Evolutionary conservation across 2,329 filamentous ascomycete species (phyloP), one percentile per base, ranked within the genome.

Genomic region (Ophiostoma ulmi): DNA sequence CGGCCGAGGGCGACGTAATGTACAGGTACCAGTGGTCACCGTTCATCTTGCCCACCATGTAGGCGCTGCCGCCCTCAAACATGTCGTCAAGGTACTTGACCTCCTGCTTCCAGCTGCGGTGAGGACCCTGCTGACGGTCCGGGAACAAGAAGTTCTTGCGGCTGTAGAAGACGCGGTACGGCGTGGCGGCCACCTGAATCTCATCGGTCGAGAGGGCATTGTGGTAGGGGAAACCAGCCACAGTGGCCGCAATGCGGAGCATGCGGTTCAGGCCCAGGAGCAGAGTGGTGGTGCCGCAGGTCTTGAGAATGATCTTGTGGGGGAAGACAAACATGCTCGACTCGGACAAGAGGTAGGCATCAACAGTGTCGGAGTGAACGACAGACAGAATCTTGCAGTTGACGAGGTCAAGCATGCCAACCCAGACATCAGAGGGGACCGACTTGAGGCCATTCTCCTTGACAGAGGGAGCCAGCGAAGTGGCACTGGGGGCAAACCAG

Each of bases 11-110:
- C 69, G 92, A 92, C 14, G 95, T 98, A 77, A 98, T 90, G 82
- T 99, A 99, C 70, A 99, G 84, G 79, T 98, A 98, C 95, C 95
- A 99, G 77, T 99, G 95, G 80, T 99, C 95, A 72, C 95, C 94
- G 76, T 99, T 99, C 94, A 98, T 98, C 83, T 97, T 98, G 77
- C 95, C 95, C 75, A 99, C 96, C 94, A 98, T 97, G 81, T 99
- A 99, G 68, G 95, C 95, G 80, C 94, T 98, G 70, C 95, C 95
- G 71, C 92, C 90, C 73, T 91, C 85, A 79, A 99, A 97, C 80
- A 94, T 92, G 78, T 91, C 90, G 81, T 99, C 95, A 73, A 99
- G 86, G 76, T 90, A 97, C 76, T 90, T 91, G 77, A 98, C 94
- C 80, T 99, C 95, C 78, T 97, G 91, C 75, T 93, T 91, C 95